Evolutionary conservation across 1,284 basidiomycete species (phyloP).

Genomic region (Heterobasidion annosum): DNA sequence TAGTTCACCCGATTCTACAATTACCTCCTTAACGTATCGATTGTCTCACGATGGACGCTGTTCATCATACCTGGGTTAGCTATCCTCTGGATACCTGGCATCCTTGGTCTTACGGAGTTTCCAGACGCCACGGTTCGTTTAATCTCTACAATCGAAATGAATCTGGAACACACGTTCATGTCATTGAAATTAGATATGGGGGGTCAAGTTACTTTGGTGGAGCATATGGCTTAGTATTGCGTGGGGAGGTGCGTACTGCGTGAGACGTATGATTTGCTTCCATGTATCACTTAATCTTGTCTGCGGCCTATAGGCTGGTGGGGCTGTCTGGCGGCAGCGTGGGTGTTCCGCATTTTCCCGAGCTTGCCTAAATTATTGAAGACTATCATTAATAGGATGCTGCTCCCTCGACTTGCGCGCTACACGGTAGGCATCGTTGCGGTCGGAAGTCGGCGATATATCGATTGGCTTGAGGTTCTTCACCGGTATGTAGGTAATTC

Average conservation of each 20-base stretch:
- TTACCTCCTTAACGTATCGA: constrained; percentile 69
- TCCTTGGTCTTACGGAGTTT: constrained; percentile 58
- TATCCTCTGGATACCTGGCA: constrained; percentile 71
- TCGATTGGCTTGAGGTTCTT: constrained; percentile 68
- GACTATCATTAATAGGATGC: constrained; percentile 24
- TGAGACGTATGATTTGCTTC: not conserved
- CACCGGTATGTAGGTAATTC: constrained; percentile 36
- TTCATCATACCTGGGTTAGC: constrained; percentile 71
- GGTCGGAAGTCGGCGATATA: constrained; percentile 60
- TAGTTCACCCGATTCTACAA: constrained; percentile 57
- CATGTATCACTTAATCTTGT: not conserved
- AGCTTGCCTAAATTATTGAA: not conserved
- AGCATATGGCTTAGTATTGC: constrained; percentile 77
- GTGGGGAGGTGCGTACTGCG: constrained; percentile 52
- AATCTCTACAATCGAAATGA: not conserved
- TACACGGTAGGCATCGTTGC: constrained; percentile 67
- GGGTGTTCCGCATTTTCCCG: constrained; percentile 17
- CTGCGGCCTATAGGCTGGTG: constrained; percentile 64
- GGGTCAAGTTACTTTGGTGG: constrained; percentile 72
- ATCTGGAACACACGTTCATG: not conserved
- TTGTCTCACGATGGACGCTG: constrained; percentile 73
- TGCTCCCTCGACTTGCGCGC: constrained; percentile 49
- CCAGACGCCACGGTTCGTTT: constrained; percentile 41
- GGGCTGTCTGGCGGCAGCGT: constrained; percentile 62
- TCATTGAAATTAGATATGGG: constrained; percentile 35